phyloP scores from a whole-genome alignment of 2,329 filamentous ascomycete species.

The Fusarium sp. region DNA sequence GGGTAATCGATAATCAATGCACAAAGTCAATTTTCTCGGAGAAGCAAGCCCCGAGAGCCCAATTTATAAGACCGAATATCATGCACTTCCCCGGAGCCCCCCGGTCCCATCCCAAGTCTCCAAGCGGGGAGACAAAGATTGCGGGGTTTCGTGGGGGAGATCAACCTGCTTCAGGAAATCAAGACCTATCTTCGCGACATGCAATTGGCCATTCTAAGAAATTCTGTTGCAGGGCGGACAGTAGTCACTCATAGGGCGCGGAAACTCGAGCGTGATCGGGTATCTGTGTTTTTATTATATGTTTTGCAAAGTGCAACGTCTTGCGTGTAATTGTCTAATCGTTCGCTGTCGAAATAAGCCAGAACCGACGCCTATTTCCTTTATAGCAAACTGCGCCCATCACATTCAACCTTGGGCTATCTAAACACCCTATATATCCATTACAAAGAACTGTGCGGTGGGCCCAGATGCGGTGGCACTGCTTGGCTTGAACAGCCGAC shows the following conservation, averaged over 20 bases:
- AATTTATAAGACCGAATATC: conserved; percentile 14
- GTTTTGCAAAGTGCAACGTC: conserved; percentile 33
- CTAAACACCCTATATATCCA: conserved; percentile 10
- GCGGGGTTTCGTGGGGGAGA: conserved; percentile 38
- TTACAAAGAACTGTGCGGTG: conserved; percentile 4
- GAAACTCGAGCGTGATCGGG: conserved; percentile 18
- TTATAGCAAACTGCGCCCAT: conserved; percentile 22
- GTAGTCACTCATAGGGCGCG: conserved; percentile 22
- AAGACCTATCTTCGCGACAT: conserved; percentile 14
- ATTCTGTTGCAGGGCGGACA: conserved; percentile 19
- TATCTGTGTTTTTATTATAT: conserved; percentile 41
- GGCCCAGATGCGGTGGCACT: not conserved
- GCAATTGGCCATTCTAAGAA: conserved; percentile 8
- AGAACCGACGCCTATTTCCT: conserved; percentile 16
- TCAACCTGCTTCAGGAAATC: conserved; percentile 28
- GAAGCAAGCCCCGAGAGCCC: not conserved
- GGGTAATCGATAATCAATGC: conserved; percentile 4
- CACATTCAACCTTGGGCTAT: conserved; percentile 9
- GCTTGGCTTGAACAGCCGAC: conserved; percentile 1
- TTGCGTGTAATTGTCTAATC: conserved; percentile 39
- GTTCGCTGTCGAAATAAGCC: conserved; percentile 21
- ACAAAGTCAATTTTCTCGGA: conserved; percentile 2
- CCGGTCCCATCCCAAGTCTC: not conserved
- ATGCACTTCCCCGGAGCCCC: conserved; percentile 4
- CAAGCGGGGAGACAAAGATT: conserved; percentile 27